Evolutionary conservation across 148 eudicot species (phyloP), one percentile per base, ranked within the genome.

Genomic region (Diospyros lotus): DNA sequence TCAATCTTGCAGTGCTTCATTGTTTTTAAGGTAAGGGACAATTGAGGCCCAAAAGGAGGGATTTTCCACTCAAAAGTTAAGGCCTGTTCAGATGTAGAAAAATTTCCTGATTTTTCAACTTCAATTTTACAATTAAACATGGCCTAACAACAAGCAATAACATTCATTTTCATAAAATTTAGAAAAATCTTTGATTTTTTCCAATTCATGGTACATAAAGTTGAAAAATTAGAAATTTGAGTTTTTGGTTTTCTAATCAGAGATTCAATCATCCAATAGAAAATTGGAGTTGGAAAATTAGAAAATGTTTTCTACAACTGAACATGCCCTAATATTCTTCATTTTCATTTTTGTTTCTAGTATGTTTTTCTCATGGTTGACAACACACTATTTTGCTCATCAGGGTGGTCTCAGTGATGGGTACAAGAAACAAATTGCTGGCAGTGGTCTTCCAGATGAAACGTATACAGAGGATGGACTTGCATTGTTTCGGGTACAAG

Each of bases 331-430:
- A 17, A 45, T 61, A 4, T 42, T 41, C 7, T 53, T 64, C 46
- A 69, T 46, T 62, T 80, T 41, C 71, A 5, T 43, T 68, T 7
- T 62, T 73, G 28, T 3, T 3, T 61, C 60, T 39, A 5, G 81
- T 15, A 41, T 17, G 55, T 38, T 4, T 50, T n/a, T 6, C 41
- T 54, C 6, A 56, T 67, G 52, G 67, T 39, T 73, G 64, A 43
- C 62, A 68, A 41, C 38, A 41, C 9, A 4, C 53, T 69, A 15
- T 14, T 50, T 53, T 56, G 65, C 45, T 67, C 60, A 69, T 74
- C 86, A 93, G 98, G 96, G 98, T 78, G 98, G 96, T 79, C 80
- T 86, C 50, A 87, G 98, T 86, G 85, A 84, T 73, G 96, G 93
- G 38, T 93, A 89, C 84, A 91, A 93, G 78, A 89, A 86, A 58